A percentile compares a stretch with the other conserved stretches of the same genome.
These are phyloP conservation scores for Hibiscus trionum DNA, from an alignment of 345 rosid genomes.

Conservation along the genomic window DNA sequence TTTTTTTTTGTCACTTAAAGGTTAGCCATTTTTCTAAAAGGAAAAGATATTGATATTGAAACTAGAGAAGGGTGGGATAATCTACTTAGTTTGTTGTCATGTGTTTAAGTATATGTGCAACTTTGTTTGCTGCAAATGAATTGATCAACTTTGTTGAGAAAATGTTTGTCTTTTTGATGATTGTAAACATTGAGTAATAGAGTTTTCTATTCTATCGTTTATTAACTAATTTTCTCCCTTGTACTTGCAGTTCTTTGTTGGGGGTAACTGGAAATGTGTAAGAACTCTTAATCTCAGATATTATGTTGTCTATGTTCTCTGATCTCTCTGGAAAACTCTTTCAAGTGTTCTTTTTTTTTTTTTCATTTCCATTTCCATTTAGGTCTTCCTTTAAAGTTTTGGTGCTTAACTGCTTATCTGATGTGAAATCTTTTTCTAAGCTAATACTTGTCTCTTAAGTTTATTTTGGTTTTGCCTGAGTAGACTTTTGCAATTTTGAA, in stretches of 20 bases:
- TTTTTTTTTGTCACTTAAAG: too few species aligned
- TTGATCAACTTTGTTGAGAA: background rate
- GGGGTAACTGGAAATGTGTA: constrained; percentile 99
- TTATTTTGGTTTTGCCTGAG: background rate
- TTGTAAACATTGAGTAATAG: background rate
- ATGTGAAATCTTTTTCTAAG: background rate
- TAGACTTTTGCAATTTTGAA: background rate
- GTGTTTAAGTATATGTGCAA: background rate
- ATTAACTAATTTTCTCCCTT: constrained; percentile 11
- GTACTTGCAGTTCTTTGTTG: constrained; percentile 93
- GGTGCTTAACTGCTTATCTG: background rate
- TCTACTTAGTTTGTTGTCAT: background rate
- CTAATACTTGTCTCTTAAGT: background rate
- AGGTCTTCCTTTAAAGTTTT: background rate
- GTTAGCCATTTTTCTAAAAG: too few species aligned
- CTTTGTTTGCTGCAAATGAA: background rate
- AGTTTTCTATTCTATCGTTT: background rate
- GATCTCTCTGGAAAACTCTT: background rate
- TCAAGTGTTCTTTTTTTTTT: background rate
- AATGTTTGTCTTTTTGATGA: background rate
- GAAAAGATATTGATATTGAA: background rate
- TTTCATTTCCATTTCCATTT: too few species aligned
- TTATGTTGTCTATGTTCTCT: background rate
- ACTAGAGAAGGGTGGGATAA: background rate
- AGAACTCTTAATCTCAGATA: constrained; percentile 22